Evolutionary conservation across 345 rosid genomes (phyloP).

Genomic region (Alliaria petiolata): DNA sequence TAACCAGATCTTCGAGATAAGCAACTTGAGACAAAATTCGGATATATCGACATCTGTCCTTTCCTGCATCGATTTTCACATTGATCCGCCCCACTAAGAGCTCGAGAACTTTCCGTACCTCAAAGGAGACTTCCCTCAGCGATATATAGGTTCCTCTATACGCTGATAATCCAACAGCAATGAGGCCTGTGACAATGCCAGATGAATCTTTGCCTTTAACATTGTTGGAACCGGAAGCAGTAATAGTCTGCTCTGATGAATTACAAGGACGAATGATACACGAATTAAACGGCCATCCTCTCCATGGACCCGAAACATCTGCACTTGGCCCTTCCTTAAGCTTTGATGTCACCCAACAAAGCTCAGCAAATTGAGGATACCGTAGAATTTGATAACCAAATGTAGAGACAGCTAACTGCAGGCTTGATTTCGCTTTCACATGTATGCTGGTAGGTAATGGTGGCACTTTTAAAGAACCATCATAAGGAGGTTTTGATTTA

Average conservation of each 20-base stretch:
- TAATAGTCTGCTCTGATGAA: conserved; percentile 40
- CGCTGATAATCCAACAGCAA: conserved; percentile 84
- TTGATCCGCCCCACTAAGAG: conserved; percentile 71
- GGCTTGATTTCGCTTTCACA: conserved; percentile 68
- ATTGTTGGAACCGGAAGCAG: conserved; percentile 46
- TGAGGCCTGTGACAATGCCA: conserved; percentile 73
- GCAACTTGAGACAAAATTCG: conserved; percentile 91
- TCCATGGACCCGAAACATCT: conserved; percentile 80
- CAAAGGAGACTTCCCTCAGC: conserved; percentile 69
- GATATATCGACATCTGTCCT: conserved; percentile 66
- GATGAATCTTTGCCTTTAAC: conserved; percentile 56
- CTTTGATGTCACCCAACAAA: conserved; percentile 95
- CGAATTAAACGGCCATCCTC: conserved; percentile 95
- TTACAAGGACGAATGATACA: conserved; percentile 70
- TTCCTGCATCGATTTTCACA: conserved; percentile 73
- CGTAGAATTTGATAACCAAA: conserved; percentile 85
- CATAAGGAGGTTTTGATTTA: conserved; percentile 33
- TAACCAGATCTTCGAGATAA: conserved; percentile 85
- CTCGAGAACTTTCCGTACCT: conserved; percentile 87
- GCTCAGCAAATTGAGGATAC: conserved; percentile 96
- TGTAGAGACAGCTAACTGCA: conserved; percentile 63
- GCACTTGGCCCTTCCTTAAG: conserved; percentile 87
- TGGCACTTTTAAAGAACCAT: conserved; percentile 35
- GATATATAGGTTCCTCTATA: conserved; percentile 73
- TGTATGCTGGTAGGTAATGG: conserved; percentile 42